phyloP scores from a whole-genome alignment of 2,329 filamentous ascomycete genomes.

The Scedosporium apiospermum region DNA sequence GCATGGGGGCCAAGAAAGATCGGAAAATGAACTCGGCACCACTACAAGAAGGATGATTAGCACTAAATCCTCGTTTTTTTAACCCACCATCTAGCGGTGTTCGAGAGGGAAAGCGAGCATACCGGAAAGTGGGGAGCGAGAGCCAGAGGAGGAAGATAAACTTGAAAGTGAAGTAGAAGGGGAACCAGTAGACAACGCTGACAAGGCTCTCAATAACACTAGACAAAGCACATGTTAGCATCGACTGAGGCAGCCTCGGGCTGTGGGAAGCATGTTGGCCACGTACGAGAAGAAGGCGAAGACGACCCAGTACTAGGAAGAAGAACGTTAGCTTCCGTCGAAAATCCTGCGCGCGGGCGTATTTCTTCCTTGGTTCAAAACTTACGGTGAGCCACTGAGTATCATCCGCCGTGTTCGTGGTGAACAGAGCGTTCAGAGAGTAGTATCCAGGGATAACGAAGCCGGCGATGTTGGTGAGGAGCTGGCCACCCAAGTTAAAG shows the following conservation, averaged over 20 bases:
- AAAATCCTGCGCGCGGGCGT: background rate
- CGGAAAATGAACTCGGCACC: conserved; percentile 95
- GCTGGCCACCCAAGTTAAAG: conserved; percentile 85
- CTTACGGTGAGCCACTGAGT: conserved; percentile 70
- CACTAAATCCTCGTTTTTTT: background rate
- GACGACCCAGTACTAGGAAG: conserved; percentile 70
- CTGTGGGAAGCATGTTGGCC: conserved; percentile 6
- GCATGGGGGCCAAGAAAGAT: conserved; percentile 84
- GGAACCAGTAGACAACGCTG: conserved; percentile 86
- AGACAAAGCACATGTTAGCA: conserved; percentile 1
- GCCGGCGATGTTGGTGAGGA: conserved; percentile 78
- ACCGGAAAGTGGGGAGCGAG: conserved; percentile 88
- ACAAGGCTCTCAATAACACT: conserved; percentile 72
- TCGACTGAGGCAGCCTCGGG: conserved; percentile 6
- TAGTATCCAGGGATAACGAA: conserved; percentile 81
- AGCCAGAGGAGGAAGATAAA: conserved; percentile 97
- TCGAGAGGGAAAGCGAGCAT: conserved; percentile 31
- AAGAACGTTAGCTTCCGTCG: background rate
- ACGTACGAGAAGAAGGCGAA: conserved; percentile 68
- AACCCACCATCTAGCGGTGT: background rate
- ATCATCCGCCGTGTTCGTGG: conserved; percentile 61
- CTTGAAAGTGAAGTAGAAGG: conserved; percentile 99
- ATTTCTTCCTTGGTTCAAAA: conserved; percentile 10
- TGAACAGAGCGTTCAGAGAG: conserved; percentile 71
- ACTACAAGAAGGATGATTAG: conserved; percentile 35